Evolutionary conservation across 129 eudicot species (phyloP).

Genomic region (Flaveria brownii): DNA sequence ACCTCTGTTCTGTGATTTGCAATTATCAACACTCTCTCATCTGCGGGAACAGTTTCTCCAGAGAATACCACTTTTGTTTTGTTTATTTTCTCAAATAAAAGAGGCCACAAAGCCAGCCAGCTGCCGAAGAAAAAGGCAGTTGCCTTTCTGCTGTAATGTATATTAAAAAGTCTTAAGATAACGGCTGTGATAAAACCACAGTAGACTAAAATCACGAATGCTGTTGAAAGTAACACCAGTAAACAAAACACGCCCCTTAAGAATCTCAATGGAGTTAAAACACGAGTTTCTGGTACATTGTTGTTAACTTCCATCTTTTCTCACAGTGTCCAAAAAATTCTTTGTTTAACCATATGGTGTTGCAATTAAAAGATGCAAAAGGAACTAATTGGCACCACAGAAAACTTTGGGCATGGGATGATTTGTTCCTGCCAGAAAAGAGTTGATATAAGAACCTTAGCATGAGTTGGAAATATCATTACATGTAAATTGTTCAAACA

Average conservation of each 20-base stretch:
- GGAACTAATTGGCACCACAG: constrained; percentile 7
- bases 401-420: constrained; percentile 11
- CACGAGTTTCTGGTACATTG: constrained; percentile 36
- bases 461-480: constrained; percentile 18
- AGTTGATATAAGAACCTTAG: constrained; percentile 1
- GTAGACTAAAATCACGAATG: constrained; percentile 68
- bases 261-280: constrained; percentile 52
- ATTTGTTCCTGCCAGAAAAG: constrained; percentile 32
- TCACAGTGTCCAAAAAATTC: constrained; percentile 18
- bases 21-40: constrained; percentile 61
- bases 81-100: constrained; percentile 82
- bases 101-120: constrained; percentile 94
- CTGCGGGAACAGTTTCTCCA: constrained; percentile 68
- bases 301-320: constrained; percentile 44
- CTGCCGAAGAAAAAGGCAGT: constrained; percentile 73
- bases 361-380: background rate
- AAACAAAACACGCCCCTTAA: constrained; percentile 63
- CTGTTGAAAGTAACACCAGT: constrained; percentile 63
- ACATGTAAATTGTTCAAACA: constrained; percentile 13
- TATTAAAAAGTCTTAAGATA: constrained; percentile 59
- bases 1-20: constrained; percentile 95
- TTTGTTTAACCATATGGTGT: background rate
- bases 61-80: constrained; percentile 75
- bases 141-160: constrained; percentile 74
- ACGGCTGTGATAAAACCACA: constrained; percentile 63